phyloP scores from a whole-genome alignment of 805 yeast genomes.

The Hanseniaspora lindneri region DNA sequence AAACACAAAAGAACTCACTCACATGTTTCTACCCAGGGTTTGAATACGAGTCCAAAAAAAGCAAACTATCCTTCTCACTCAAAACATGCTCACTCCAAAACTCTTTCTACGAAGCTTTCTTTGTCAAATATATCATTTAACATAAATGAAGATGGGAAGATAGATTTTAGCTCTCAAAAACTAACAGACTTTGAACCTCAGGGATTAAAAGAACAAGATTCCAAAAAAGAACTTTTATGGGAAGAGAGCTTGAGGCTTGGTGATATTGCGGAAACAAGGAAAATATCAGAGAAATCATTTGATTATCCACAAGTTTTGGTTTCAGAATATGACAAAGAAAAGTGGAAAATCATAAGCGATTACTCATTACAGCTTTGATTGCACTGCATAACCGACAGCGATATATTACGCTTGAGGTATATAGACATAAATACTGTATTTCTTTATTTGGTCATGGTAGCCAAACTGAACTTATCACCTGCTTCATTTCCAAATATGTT shows the following conservation, averaged over 20 bases:
- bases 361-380: not conserved
- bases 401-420: too few species aligned
- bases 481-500: conserved; percentile 5
- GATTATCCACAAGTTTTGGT: conserved; percentile 18
- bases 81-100: not conserved
- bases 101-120: conserved; percentile 1
- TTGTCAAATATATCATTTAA: conserved; percentile 13
- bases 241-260: conserved; percentile 1
- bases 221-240: not conserved
- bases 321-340: conserved; percentile 30
- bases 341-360: conserved; percentile 24
- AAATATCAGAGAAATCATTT: conserved; percentile 9
- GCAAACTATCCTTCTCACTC: not conserved
- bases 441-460: conserved; percentile 11
- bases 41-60: conserved; percentile 13
- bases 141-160: conserved; percentile 11
- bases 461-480: conserved; percentile 8
- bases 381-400: too few species aligned
- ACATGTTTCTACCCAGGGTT: conserved; percentile 17
- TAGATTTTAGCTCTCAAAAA: conserved; percentile 1
- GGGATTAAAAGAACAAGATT: not conserved
- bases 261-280: conserved; percentile 7
- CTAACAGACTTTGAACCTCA: not conserved
- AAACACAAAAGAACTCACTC: conserved; percentile 17
- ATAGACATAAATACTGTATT: too few species aligned